Conservation (phyloP, 2,329 filamentous ascomycete genomes). For the Alternaria angustiovoidea region DNA sequence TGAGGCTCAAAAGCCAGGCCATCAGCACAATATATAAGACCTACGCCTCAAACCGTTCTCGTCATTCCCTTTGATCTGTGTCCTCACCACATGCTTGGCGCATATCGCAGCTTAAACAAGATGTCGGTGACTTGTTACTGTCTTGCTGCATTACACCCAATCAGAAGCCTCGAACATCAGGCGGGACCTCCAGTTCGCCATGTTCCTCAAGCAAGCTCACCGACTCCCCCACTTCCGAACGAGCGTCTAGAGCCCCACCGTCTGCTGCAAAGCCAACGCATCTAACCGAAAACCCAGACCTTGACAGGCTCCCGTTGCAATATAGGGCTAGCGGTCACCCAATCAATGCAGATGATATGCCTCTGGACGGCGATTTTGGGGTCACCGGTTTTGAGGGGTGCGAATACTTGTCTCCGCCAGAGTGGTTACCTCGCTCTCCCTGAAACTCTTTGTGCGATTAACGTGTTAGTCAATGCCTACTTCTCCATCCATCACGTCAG, state of each 20-base stretch:
- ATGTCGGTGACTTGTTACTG: constrained; percentile 37
- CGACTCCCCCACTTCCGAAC: constrained; percentile 37
- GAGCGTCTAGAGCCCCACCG: constrained; percentile 32
- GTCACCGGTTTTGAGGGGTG: constrained; percentile 23
- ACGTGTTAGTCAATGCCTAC: neutral
- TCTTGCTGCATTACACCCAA: constrained; percentile 20
- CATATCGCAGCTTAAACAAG: constrained; percentile 31
- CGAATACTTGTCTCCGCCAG: neutral
- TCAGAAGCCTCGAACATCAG: constrained; percentile 15
- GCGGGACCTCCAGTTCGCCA: constrained; percentile 19
- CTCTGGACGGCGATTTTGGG: constrained; percentile 35
- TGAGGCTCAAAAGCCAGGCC: constrained; percentile 38
- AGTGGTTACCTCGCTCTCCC: constrained; percentile 2
- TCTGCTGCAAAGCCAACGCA: constrained; percentile 46
- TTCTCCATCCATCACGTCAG: neutral
- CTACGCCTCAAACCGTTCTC: constrained; percentile 4
- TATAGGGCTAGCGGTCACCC: constrained; percentile 31
- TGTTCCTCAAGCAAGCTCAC: constrained; percentile 38
- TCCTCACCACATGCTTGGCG: constrained; percentile 35
- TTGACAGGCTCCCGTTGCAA: constrained; percentile 26
- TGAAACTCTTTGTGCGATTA: constrained; percentile 1
- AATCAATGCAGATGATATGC: constrained; percentile 28
- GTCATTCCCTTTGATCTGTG: constrained; percentile 17
- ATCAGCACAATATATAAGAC: constrained; percentile 27
- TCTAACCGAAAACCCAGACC: constrained; percentile 37